phyloP scores from a whole-genome alignment of 768 basidiomycete species.

The Phanerochaete sordida region DNA sequence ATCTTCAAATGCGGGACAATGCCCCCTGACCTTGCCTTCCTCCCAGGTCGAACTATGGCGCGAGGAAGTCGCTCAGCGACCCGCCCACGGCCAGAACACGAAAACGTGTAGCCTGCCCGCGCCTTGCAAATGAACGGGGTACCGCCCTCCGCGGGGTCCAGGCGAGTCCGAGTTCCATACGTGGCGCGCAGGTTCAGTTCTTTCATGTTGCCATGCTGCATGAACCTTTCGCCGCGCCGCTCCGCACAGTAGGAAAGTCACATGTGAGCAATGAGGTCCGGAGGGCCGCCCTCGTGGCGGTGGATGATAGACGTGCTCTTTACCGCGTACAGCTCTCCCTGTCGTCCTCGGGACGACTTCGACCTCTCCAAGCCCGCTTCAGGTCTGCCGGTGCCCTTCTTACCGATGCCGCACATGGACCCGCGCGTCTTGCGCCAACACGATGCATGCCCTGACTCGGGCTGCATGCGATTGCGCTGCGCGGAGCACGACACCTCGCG shows the following conservation, averaged over 20 bases:
- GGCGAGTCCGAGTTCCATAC: background rate
- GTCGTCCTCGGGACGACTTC: too few species aligned
- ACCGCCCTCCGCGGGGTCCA: too few species aligned
- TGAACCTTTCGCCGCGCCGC: constrained; percentile 1
- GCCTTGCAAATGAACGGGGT: too few species aligned
- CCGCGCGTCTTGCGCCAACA: background rate
- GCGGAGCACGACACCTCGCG: background rate
- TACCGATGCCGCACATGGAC: background rate
- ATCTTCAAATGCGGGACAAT: constrained; percentile 6
- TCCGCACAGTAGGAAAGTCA: background rate
- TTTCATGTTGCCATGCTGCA: constrained; percentile 7
- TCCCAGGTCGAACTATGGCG: background rate
- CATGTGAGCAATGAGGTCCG: background rate
- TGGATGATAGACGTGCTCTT: constrained; percentile 1
- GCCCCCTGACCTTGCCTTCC: background rate
- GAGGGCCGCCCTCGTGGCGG: background rate
- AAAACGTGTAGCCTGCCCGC: too few species aligned
- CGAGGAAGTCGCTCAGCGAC: background rate
- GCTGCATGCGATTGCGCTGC: background rate
- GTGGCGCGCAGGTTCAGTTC: background rate
- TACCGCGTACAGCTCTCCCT: background rate
- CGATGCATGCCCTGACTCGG: background rate
- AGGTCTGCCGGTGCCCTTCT: background rate
- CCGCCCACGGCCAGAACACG: background rate
- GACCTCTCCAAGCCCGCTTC: background rate